These are phyloP conservation scores for Naumovozyma dairenensis DNA, from an alignment of 805 yeast species.

Conservation along the genomic window DNA sequence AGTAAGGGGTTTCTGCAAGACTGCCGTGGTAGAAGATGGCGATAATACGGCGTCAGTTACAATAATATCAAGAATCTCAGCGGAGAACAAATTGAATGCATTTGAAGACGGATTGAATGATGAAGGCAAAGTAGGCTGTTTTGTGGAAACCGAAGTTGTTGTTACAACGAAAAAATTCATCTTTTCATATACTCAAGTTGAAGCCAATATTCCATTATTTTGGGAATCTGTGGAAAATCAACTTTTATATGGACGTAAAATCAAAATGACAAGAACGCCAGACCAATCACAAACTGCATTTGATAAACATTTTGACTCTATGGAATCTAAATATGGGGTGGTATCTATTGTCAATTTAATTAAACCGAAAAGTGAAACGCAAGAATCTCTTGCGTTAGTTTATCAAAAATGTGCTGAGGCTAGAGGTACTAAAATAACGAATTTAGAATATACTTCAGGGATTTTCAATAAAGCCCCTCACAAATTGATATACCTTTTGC, in stretches of 20 bases:
- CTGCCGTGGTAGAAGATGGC: constrained; percentile 28
- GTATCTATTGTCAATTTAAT: constrained; percentile 75
- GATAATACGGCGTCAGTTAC: constrained; percentile 40
- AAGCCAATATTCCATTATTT: constrained; percentile 89
- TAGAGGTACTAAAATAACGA: constrained; percentile 28
- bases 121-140: constrained; percentile 85
- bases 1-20: constrained; percentile 87
- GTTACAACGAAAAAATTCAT: constrained; percentile 39
- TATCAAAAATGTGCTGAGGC: constrained; percentile 44
- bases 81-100: constrained; percentile 81
- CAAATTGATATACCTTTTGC: constrained; percentile 41
- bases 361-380: constrained; percentile 53
- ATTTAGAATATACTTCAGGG: constrained; percentile 31
- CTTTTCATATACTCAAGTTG: constrained; percentile 71
- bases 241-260: constrained; percentile 70
- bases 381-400: constrained; percentile 54
- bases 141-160: constrained; percentile 81
- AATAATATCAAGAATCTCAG: constrained; percentile 78
- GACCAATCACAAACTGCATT: constrained; percentile 86
- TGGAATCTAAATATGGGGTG: constrained; percentile 70
- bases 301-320: constrained; percentile 64
- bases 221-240: constrained; percentile 76
- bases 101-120: constrained; percentile 86
- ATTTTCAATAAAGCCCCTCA: constrained; percentile 31
- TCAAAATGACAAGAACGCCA: constrained; percentile 62